Percentiles rank a stretch among this genome's conserved stretches.
Evolutionary conservation across 2,329 filamentous ascomycete genomes (phyloP).

Genomic region (Bipolaris sorokiniana): DNA sequence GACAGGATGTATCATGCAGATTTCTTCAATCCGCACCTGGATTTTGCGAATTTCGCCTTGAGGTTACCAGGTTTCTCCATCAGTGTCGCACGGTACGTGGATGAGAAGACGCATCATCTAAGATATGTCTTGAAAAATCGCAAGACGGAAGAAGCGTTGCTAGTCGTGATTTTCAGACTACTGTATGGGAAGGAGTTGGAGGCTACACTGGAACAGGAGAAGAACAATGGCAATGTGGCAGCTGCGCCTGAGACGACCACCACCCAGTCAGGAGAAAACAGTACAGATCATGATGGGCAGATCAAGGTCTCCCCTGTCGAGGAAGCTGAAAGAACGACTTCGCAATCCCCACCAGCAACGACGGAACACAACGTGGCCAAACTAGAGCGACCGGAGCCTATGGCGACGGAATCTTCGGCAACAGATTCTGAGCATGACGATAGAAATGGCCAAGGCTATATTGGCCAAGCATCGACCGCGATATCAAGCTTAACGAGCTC

Average conservation of each 20-base stretch:
- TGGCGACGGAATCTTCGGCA: not conserved
- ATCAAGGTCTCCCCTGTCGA: constrained; percentile 2
- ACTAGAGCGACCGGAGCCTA: not conserved
- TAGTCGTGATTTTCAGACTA: constrained; percentile 55
- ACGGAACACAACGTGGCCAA: not conserved
- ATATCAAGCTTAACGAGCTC: constrained; percentile 30
- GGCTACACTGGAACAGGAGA: constrained; percentile 35
- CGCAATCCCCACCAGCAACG: not conserved
- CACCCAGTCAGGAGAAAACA: not conserved
- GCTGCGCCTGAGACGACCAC: not conserved
- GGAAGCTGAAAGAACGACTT: constrained; percentile 2
- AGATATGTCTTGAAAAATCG: constrained; percentile 55
- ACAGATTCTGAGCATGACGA: constrained; percentile 4
- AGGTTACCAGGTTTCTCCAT: constrained; percentile 55
- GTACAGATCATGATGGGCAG: constrained; percentile 5
- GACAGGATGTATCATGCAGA: constrained; percentile 54
- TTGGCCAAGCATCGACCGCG: constrained; percentile 19
- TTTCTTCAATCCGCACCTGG: constrained; percentile 58
- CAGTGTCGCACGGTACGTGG: constrained; percentile 54
- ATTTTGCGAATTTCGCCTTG: constrained; percentile 55
- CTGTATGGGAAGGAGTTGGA: constrained; percentile 53
- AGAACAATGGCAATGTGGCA: constrained; percentile 1
- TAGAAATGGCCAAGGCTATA: constrained; percentile 15
- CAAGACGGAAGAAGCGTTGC: constrained; percentile 49
- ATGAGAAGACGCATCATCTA: constrained; percentile 56